Base-by-base conservation (phyloP, 2,329 filamentous ascomycete genomes). In the Fusarium neocosmosporiellum region DNA sequence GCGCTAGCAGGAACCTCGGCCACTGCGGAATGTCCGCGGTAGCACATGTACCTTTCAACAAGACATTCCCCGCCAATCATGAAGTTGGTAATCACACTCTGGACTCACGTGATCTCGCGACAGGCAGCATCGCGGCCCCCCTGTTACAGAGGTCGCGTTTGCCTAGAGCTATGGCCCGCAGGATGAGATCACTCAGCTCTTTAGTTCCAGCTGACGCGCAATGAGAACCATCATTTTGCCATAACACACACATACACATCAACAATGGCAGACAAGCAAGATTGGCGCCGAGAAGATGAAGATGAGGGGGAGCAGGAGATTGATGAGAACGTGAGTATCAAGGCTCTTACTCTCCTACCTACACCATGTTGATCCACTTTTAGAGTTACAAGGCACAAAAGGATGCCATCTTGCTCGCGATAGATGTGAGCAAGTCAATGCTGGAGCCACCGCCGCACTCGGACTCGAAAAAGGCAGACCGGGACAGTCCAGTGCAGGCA, bases 341-440 rank as follows among this genome's bases (percentile, higher is more conserved):
- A 69, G 37, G 55, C 59, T 43, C 27, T 41, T 54, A 37, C 29
- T 59, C 22, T 41, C 57, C 18, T 20, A 24, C 24, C 41, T 58
- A 73, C 61, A 62, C 48, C 50, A 58, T 36, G 37, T 65, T 46
- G 61, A 78, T 69, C 46, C 53, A 67, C 57, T 54, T 36, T 13
- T 75, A 96, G 94, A 92, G 91, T 82, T 99, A 96, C 86, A 97
- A 95, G 84, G 88, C 92, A 1, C 92, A 95, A 80, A 98, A 98
- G 84, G 96, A 99, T 90, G 96, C 96, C n/a, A 89, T 98, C n/a
- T 88, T 99, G 27, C 96, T 99, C 80, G 96, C 95, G 16, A 98
- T 99, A 77, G 93, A 98, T 77, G 88, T 98, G 79, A 98, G 93
- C 86, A 84, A 90, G 39, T 95, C 94, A 0, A 99, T 98, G 96